Percentiles rank a stretch among this genome's conserved stretches.
Conservation (phyloP, 352 stramenopile genomes). For the Thraustotheca clavata region DNA sequence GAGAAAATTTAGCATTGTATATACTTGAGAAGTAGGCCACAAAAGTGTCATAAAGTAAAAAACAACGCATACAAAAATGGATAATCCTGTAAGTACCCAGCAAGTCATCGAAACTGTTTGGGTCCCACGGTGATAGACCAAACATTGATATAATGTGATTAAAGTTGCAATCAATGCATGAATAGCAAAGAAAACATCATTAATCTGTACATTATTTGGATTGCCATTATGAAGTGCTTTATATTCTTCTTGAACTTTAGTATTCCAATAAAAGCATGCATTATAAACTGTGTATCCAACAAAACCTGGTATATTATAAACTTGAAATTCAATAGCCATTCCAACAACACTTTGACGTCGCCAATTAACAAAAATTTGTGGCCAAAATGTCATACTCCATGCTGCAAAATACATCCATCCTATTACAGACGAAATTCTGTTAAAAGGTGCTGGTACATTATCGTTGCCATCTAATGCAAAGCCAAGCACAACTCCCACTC, state of each 20-base stretch:
- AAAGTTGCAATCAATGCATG: slow-evolving; percentile 83
- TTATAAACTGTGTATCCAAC: slow-evolving; percentile 93
- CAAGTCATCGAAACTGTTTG: slow-evolving; percentile 41
- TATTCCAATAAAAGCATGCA: slow-evolving; percentile 87
- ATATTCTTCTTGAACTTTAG: slow-evolving; percentile 85
- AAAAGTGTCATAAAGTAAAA: slow-evolving; percentile 7
- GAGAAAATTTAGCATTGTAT: slow-evolving; percentile 88
- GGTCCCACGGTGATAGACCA: slow-evolving; percentile 70
- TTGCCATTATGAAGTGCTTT: slow-evolving; percentile 63
- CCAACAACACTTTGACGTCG: slow-evolving; percentile 82
- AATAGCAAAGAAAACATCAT: slow-evolving; percentile 92
- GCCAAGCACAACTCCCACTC: slow-evolving; percentile 46
- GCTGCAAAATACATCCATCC: slow-evolving; percentile 89
- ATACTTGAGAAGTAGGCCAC: slow-evolving; percentile 28
- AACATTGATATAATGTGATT: slow-evolving; percentile 88
- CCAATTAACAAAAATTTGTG: slow-evolving; percentile 92
- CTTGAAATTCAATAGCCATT: slow-evolving; percentile 89
- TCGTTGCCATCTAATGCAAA: slow-evolving; percentile 58
- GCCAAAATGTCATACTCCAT: slow-evolving; percentile 87
- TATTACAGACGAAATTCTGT: slow-evolving; percentile 78
- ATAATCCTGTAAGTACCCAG: neutral
- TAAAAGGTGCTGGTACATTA: slow-evolving; percentile 75
- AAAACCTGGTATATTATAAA: slow-evolving; percentile 93
- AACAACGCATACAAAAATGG: neutral
- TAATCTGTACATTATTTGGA: slow-evolving; percentile 80